Evolutionary conservation across 345 rosid species (phyloP).

Genomic region (Rhizophora apiculata): DNA sequence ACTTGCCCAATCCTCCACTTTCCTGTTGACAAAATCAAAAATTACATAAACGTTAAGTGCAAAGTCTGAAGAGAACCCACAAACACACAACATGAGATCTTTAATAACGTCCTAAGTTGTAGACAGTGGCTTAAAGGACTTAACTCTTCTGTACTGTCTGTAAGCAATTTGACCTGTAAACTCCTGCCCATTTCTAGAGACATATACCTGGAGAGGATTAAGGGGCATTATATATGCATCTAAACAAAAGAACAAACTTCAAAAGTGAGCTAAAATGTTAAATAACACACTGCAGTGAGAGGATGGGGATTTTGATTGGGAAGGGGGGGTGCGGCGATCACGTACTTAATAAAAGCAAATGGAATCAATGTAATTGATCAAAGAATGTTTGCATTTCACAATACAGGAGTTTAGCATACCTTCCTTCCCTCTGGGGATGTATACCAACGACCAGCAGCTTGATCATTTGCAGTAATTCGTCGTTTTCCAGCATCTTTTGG

Average conservation of each 20-base stretch:
- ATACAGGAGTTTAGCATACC: slow-evolving; percentile 37
- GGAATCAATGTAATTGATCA: background rate
- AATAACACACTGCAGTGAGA: too few relatives aligned
- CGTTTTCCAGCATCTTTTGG: slow-evolving; percentile 83
- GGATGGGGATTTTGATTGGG: too few relatives aligned
- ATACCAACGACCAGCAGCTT: slow-evolving; percentile 71
- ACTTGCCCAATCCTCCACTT: slow-evolving; percentile 25
- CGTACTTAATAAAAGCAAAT: background rate
- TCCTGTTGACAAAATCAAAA: slow-evolving; percentile 17
- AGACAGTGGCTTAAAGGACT: background rate
- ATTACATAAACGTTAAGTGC: background rate
- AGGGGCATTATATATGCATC: background rate
- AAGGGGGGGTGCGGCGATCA: too few relatives aligned
- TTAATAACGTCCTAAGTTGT: background rate
- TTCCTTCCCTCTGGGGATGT: slow-evolving; percentile 76
- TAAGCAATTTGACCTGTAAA: slow-evolving; percentile 74
- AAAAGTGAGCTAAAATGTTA: background rate
- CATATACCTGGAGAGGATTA: slow-evolving; percentile 53
- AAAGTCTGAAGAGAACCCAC: background rate
- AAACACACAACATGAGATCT: background rate
- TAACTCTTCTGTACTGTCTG: slow-evolving; percentile 76
- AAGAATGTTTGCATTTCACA: background rate
- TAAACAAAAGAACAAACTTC: background rate
- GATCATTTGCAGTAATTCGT: slow-evolving; percentile 59
- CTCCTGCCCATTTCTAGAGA: slow-evolving; percentile 70